Conservation (phyloP, 2,329 filamentous ascomycete genomes). For the Fusarium euwallaceae region DNA sequence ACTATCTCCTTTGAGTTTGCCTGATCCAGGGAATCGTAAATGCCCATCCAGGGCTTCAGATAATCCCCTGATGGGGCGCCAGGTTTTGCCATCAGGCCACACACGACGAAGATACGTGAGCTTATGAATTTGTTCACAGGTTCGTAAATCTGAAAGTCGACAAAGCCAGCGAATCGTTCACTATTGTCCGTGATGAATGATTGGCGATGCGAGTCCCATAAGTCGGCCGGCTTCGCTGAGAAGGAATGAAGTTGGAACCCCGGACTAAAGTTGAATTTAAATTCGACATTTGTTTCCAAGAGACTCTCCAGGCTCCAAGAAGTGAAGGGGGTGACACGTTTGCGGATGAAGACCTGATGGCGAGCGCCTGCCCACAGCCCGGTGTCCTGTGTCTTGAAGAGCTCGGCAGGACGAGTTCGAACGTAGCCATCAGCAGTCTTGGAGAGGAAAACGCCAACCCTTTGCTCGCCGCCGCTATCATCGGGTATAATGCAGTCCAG, state of each 20-base stretch:
- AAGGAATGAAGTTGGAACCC: neutral
- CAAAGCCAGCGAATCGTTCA: neutral
- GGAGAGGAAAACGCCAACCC: neutral
- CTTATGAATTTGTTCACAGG: neutral
- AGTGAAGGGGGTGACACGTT: neutral
- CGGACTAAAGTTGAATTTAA: neutral
- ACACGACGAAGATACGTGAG: neutral
- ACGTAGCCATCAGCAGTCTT: neutral
- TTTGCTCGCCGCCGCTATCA: neutral
- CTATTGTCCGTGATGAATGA: neutral
- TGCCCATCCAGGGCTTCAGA: neutral
- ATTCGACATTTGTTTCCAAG: neutral
- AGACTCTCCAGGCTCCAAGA: neutral
- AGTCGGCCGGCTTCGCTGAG: neutral
- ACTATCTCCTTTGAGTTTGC: neutral
- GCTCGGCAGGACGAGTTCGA: neutral
- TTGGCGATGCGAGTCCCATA: neutral
- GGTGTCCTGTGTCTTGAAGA: neutral
- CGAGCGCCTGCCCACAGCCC: neutral
- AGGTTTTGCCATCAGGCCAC: neutral
- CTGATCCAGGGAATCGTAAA: neutral
- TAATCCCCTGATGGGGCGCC: neutral
- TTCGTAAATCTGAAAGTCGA: neutral
- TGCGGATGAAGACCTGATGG: neutral
- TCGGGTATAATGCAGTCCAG: neutral